Evolutionary conservation across 2,329 filamentous ascomycete genomes (phyloP).

Genomic region (Lasiodiplodia citricola): DNA sequence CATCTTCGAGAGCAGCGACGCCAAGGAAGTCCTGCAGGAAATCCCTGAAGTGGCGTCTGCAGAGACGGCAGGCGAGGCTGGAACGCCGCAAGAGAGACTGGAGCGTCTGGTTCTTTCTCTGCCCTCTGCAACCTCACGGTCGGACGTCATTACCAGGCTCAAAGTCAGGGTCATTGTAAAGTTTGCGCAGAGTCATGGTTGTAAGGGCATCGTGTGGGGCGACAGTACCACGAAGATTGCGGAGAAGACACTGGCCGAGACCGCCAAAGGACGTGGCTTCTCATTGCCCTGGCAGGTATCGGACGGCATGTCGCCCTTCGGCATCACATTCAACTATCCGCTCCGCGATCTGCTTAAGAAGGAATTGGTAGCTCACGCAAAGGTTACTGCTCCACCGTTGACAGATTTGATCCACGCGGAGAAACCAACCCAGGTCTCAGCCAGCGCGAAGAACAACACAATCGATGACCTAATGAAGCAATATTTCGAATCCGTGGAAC

Average conservation of each 20-base stretch:
- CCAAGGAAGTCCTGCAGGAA: neutral
- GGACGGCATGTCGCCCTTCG: constrained; percentile 70
- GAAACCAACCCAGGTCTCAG: constrained; percentile 45
- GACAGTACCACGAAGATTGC: constrained; percentile 88
- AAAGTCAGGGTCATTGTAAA: constrained; percentile 73
- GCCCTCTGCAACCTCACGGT: constrained; percentile 74
- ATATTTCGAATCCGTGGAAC: constrained; percentile 87
- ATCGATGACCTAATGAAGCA: constrained; percentile 90
- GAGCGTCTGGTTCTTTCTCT: constrained; percentile 65
- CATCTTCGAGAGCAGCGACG: constrained; percentile 43
- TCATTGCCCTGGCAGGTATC: constrained; percentile 80
- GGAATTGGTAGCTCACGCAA: constrained; percentile 74
- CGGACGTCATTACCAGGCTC: constrained; percentile 75
- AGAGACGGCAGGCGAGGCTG: neutral
- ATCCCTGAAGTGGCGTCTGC: constrained; percentile 3
- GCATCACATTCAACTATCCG: constrained; percentile 73
- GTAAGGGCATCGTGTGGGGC: constrained; percentile 77
- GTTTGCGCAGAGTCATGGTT: constrained; percentile 64
- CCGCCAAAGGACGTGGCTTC: constrained; percentile 88
- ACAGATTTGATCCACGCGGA: constrained; percentile 48
- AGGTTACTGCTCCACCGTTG: constrained; percentile 60
- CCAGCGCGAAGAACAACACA: constrained; percentile 75
- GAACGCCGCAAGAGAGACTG: constrained; percentile 37
- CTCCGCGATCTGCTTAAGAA: constrained; percentile 83
- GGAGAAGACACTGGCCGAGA: constrained; percentile 82